Conservation (phyloP, 805 yeast genomes). For the Naumovozyma baii region DNA sequence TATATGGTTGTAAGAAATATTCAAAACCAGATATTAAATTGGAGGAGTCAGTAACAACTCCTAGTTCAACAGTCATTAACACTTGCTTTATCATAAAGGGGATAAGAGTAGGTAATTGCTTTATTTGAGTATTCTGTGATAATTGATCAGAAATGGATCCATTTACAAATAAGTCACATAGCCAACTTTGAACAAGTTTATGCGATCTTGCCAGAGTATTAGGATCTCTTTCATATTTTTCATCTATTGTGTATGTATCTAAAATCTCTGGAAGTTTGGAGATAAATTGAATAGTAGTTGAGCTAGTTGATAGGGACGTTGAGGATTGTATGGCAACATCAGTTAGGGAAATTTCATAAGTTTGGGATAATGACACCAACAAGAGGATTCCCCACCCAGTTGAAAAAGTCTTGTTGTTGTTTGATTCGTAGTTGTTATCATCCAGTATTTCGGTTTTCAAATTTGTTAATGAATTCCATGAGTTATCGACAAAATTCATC, state of each 20-base stretch:
- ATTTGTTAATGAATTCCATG: conserved; percentile 21
- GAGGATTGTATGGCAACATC: conserved; percentile 20
- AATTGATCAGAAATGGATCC: conserved; percentile 81
- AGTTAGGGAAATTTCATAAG: conserved; percentile 30
- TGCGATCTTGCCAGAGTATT: conserved; percentile 20
- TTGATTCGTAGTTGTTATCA: conserved; percentile 18
- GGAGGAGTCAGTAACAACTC: conserved; percentile 47
- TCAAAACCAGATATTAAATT: conserved; percentile 71
- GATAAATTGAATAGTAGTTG: conserved; percentile 28
- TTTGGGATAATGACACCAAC: conserved; percentile 32
- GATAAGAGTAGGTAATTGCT: conserved; percentile 57
- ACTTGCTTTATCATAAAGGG: conserved; percentile 72
- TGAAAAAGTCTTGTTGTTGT: conserved; percentile 53
- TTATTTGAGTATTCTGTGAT: conserved; percentile 53
- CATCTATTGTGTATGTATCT: conserved; percentile 20
- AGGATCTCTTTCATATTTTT: conserved; percentile 19
- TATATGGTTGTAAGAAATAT: conserved; percentile 72
- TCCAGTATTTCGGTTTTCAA: conserved; percentile 12
- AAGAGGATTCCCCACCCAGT: conserved; percentile 54
- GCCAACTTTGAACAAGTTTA: conserved; percentile 56
- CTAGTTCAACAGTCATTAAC: conserved; percentile 43
- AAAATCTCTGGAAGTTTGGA: conserved; percentile 18
- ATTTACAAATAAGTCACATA: conserved; percentile 67
- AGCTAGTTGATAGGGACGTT: conserved; percentile 13
- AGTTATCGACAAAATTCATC: conserved; percentile 34